Base-by-base conservation (phyloP, 371 early-diverging fungal genomes). In the Lichtheimia ramosa region DNA sequence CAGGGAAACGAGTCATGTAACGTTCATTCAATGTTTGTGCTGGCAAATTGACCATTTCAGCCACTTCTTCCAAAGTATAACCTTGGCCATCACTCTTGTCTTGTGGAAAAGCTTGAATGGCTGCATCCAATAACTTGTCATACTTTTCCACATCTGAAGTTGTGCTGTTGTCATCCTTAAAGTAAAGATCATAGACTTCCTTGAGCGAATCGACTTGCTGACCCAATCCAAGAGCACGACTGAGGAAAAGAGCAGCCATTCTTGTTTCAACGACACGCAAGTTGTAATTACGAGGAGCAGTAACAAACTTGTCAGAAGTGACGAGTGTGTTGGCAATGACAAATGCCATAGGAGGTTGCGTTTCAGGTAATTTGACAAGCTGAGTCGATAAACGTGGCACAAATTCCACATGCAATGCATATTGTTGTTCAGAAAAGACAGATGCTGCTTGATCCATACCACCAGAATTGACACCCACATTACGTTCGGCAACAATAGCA, bases 401-500 rank as follows among this genome's bases (percentile, higher is more conserved):
- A 75, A 96, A 96, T 63, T 95, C 88, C 62, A 96, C 92, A 59
- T 90, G 83, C 39, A 91, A 80, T 3, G 94, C 94, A 27, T 85
- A 83, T 27, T 83, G 84, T 51, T 79, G 80, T 50, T 81, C 73
- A 25, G 90, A 88, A 65, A 94, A 86, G 25, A 95, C 84, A n/a
- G 93, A 94, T 56, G 88, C 90, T 34, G 90, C 85, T 69, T 96
- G 95, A 68, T 96, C 97, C 96, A 96, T 96, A 28, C 93, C 88
- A 16, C 94, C 96, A 42, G 85, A 80, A 63, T 92, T 89, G 14
- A 92, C 90, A 49, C 95, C 96, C 7, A 89, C 88, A 64, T 89
- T 87, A 14, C 90, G 87, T 68, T 96, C 96, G 48, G 88, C 80
- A 14, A 82, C 81, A 69, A 94, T 92, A 13, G 93, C 89, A 43